phyloP scores from a whole-genome alignment of 129 eudicot genomes.

The Chrysanthemum seticuspe region DNA sequence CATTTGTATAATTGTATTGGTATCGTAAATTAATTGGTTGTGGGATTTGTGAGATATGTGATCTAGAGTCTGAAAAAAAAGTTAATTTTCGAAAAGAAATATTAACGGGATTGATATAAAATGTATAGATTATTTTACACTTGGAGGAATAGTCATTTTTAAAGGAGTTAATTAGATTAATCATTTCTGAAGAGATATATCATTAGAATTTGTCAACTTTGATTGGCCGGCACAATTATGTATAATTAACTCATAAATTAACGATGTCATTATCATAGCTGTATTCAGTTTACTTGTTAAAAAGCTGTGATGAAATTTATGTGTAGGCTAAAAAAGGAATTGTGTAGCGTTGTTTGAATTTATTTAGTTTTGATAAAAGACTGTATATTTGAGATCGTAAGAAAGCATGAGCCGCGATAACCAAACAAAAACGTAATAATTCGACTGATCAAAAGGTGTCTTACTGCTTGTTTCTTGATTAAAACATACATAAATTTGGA shows the following conservation, averaged over 20 bases:
- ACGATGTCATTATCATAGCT: constrained; percentile 12
- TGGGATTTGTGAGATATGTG: too few species aligned
- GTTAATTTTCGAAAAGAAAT: too few species aligned
- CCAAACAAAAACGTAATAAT: too few species aligned
- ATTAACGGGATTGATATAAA: not conserved
- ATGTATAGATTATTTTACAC: not conserved
- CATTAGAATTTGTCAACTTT: constrained; percentile 22
- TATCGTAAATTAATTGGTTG: too few species aligned
- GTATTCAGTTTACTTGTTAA: not conserved
- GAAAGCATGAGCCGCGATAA: too few species aligned
- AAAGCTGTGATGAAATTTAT: not conserved
- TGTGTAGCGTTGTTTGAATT: not conserved
- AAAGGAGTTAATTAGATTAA: not conserved
- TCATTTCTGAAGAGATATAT: not conserved
- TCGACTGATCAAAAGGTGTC: too few species aligned
- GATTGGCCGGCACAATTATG: constrained; percentile 28
- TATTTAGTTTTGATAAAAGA: not conserved
- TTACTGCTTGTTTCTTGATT: too few species aligned
- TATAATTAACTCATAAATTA: not conserved
- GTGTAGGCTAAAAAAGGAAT: not conserved
- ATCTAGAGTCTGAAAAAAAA: too few species aligned
- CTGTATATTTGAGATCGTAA: too few species aligned
- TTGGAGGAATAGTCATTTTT: not conserved
- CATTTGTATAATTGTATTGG: too few species aligned
- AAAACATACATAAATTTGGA: too few species aligned